phyloP scores from a whole-genome alignment of 2,329 filamentous ascomycete genomes.

The Epichloe brachyelytri region DNA sequence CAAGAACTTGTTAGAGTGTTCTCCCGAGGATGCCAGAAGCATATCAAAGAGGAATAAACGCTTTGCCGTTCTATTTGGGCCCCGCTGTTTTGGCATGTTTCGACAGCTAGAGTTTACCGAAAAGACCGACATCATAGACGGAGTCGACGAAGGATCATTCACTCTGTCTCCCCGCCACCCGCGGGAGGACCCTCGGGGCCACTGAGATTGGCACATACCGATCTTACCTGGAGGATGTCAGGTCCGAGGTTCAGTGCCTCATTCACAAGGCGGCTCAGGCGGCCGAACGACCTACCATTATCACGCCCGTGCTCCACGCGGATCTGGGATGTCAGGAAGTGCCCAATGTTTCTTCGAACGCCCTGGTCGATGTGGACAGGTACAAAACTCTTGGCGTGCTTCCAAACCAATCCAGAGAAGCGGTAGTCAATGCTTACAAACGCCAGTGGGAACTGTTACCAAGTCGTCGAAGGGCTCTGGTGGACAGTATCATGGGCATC shows the following conservation, averaged over 20 bases:
- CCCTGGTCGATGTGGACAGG: constrained; percentile 18
- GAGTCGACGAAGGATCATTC: constrained; percentile 26
- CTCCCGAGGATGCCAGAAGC: constrained; percentile 24
- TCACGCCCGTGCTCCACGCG: constrained; percentile 18
- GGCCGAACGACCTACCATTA: constrained; percentile 17
- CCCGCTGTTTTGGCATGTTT: constrained; percentile 36
- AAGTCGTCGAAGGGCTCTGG: constrained; percentile 16
- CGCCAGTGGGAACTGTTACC: constrained; percentile 26
- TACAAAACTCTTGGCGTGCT: constrained; percentile 26
- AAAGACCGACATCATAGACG: constrained; percentile 22
- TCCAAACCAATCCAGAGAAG: constrained; percentile 21
- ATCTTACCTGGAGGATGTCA: constrained; percentile 36
- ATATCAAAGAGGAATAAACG: constrained; percentile 46
- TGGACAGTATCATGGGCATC: constrained; percentile 21
- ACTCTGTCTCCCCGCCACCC: constrained; percentile 22
- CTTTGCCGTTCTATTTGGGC: constrained; percentile 40
- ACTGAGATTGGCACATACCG: constrained; percentile 29
- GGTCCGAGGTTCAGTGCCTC: constrained; percentile 33
- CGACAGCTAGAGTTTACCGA: constrained; percentile 36
- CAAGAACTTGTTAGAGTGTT: constrained; percentile 31
- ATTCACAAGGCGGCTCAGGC: constrained; percentile 23
- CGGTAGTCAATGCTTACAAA: constrained; percentile 26
- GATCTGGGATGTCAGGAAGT: constrained; percentile 21
- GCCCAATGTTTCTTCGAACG: constrained; percentile 13
- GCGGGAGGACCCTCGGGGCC: constrained; percentile 18